A percentile compares a stretch with the other conserved stretches of the same genome.
Conservation (phyloP, 345 rosid genomes). For the Lenwebbia sp. region DNA sequence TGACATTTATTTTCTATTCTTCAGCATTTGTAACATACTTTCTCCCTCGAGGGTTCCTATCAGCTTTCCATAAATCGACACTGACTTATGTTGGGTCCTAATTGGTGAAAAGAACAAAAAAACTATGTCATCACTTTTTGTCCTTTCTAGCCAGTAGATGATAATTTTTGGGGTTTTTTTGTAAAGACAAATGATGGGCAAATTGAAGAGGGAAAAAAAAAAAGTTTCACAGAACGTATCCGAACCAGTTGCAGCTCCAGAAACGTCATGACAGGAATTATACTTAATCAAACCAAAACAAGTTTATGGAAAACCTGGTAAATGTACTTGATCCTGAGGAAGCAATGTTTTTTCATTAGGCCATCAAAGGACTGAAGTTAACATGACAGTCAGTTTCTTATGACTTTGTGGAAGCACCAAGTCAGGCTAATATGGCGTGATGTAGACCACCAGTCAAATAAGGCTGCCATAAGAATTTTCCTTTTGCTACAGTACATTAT, state of each 20-base stretch:
- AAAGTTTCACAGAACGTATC: neutral
- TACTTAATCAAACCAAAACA: neutral
- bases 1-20: neutral
- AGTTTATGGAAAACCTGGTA: neutral
- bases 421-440: neutral
- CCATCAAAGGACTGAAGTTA: neutral
- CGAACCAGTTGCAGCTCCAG: neutral
- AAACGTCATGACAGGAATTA: neutral
- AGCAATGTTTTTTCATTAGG: neutral
- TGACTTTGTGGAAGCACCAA: neutral
- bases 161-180: neutral
- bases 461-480: neutral
- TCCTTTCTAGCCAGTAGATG: neutral
- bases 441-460: neutral
- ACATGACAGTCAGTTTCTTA: neutral
- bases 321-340: neutral
- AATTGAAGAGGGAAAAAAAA: neutral
- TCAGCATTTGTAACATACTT: too few species aligned
- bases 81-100: neutral
- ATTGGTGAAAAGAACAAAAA: neutral
- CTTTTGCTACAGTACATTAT: too few species aligned
- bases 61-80: neutral
- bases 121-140: neutral
- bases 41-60: too few species aligned
- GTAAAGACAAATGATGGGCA: neutral